Base-by-base conservation (phyloP, 1,284 basidiomycete species). In the Ceratorhiza oryzae-sativae region DNA sequence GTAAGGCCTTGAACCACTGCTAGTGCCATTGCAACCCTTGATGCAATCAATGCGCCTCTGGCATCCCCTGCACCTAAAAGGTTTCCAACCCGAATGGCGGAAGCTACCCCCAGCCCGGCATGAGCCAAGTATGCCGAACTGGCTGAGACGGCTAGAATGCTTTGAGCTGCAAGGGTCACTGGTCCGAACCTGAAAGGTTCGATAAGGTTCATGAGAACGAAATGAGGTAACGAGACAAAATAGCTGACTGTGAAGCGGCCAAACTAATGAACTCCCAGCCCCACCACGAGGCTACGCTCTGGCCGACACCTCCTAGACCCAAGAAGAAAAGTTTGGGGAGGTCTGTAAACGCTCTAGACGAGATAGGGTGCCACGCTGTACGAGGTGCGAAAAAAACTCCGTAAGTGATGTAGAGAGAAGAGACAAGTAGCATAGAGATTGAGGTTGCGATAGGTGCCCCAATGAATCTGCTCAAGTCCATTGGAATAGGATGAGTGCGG, bases 391-490 rank as follows among this genome's bases (percentile, higher is more conserved):
- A 88, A 77, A 88, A 88, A 10, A 91, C 74, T 13, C 89, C 90
- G 77, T 94, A 97, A 20, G 85, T 71, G 42, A 93, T 79, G 0
- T 89, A 90, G 53, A 88, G 77, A 46, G 90, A 51, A 12, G 89
- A 87, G 72, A 95, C 90, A 36, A 97, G 83, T 80, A 94, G 96
- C 83, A 94, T 93, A 2, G 91, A 93, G 72, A 97, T 85, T 0
- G 93, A 91, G 0, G 93, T 94, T 0, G 95, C 92, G 39, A 98
- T 84, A 0, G 96, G 95, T 1, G 95, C 96, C 10, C 96, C 96
- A 72, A 94, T 88, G 81, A 96, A 98, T 9, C 63, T 67, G 18
- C 13, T 30, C 23, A 25, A 5, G 15, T 5, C 3, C 10, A 32
- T 34, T 34, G n/a, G 32, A 13, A 1, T 1, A 1, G 32, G 30